A percentile compares a stretch with the other conserved stretches of the same genome.
Conservation (phyloP, 495 filamentous ascomycete species). For the Aspergillus mulundensis region DNA sequence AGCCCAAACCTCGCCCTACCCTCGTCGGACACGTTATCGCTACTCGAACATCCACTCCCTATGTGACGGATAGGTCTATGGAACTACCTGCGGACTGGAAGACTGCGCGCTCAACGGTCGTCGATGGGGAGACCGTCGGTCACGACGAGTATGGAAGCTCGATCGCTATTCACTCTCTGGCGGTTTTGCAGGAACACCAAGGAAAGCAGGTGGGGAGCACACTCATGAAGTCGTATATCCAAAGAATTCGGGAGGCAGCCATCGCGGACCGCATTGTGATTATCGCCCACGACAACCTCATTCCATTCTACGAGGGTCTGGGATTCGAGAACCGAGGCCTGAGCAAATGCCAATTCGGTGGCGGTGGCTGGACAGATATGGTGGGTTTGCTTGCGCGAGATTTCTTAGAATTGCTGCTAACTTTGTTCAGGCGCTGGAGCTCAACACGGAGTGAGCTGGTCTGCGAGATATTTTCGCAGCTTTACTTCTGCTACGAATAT, state of each 20-base stretch:
- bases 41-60: conserved; percentile 55
- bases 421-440: conserved; percentile 29
- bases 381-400: conserved; percentile 21
- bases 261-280: conserved; percentile 71
- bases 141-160: conserved; percentile 72
- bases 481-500: conserved; percentile 7
- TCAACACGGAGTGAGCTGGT: conserved; percentile 11
- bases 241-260: conserved; percentile 61
- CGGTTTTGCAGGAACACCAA: conserved; percentile 72
- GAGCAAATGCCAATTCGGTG: conserved; percentile 65
- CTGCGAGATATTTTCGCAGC: too few species aligned
- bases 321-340: conserved; percentile 67
- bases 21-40: conserved; percentile 82
- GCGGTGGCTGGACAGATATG: conserved; percentile 74
- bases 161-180: conserved; percentile 76
- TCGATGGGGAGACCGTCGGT: conserved; percentile 40
- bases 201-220: conserved; percentile 69
- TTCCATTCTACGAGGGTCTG: conserved; percentile 71
- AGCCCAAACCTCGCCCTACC: conserved; percentile 44
- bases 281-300: conserved; percentile 68
- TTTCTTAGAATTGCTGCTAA: not conserved
- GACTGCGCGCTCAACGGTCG: conserved; percentile 31
- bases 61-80: conserved; percentile 78
- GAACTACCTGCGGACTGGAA: conserved; percentile 63
- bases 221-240: conserved; percentile 70